Evolutionary conservation across 805 yeast genomes (phyloP), one percentile per base, ranked within the genome.

Genomic region (Jamesozyma rosinii): DNA sequence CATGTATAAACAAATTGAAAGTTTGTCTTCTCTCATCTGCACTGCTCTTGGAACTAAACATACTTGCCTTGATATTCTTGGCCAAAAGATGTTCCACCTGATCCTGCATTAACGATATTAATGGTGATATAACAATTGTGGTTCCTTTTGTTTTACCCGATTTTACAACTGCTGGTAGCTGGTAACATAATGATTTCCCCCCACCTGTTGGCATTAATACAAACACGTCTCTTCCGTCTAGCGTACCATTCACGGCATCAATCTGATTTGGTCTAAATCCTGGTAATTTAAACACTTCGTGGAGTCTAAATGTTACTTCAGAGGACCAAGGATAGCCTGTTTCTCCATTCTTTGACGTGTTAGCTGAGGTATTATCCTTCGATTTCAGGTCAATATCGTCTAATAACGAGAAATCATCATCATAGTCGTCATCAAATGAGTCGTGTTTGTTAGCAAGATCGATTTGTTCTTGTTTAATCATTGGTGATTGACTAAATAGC

Each of bases 121-220:
- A 72, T 1, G 99, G 99, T 0, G 97, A 90, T 8, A 92, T 78
- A 8, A 92, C 99, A 33, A 92, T 76, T 0, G 98, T 88, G 0
- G 94, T 83, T 14, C 97, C 97, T 14, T 64, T 65, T 0, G 95
- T 85, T 26, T 61, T 70, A 1, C 96, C 96, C 1, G 81, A 70
- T 32, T 71, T 69, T 1, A 90, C 79, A 36, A 92, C 68, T 0
- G 98, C 97, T 0, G 99, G 98, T 29, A 92, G 68, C 62, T 92
- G 99, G 63, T 89, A 92, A 59, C 99, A 92, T 34, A 92, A 66
- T 0, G 97, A 90, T 59, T 92, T 92, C 39, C 99, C 99, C 40
- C 98, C 98, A 33, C 99, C 99, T 0, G 99, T 92, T 0, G 99
- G 99, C 95, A 92, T 90, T 53, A 92, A 69, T 2, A 92, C 97